Conservation (phyloP, 176 grass and related monocot species). For the Oryza meridionalis region DNA sequence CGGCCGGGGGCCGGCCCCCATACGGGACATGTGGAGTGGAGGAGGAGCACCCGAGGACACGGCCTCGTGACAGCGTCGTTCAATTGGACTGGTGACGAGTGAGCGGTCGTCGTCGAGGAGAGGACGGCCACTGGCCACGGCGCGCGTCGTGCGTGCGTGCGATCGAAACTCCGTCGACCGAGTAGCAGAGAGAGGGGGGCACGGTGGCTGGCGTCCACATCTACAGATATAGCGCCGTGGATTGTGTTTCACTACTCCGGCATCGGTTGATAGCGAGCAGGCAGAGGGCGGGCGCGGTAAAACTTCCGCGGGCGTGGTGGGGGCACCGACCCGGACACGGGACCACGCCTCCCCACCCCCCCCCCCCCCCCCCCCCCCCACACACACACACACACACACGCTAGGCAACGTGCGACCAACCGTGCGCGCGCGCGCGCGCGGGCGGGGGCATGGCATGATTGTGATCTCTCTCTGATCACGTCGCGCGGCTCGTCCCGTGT, state of each 20-base stretch:
- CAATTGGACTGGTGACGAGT: not conserved
- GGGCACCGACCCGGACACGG: too few relatives aligned
- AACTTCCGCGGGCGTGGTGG: not conserved
- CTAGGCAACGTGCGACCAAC: not conserved
- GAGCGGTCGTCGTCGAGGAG: not conserved
- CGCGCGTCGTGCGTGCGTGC: not conserved
- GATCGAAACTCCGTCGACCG: not conserved
- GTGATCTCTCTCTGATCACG: not conserved
- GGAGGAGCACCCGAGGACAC: not conserved
- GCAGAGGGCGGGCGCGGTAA: not conserved
- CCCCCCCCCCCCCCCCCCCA: too few relatives aligned
- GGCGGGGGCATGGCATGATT: not conserved
- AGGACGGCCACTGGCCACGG: not conserved
- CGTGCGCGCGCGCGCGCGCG: not conserved
- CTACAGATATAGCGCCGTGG: not conserved
- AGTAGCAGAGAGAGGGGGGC: not conserved
- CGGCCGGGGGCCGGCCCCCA: not conserved
- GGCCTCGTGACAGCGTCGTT: not conserved
- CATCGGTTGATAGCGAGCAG: not conserved
- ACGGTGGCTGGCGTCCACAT: not conserved
- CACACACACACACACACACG: too few relatives aligned
- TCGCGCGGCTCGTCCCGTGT: not conserved
- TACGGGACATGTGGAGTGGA: not conserved
- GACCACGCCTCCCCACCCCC: not conserved
- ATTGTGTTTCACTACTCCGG: conserved; percentile 5